Evolutionary conservation across 2,329 filamentous ascomycete species (phyloP).

Genomic region (Aspergillus japonicus): DNA sequence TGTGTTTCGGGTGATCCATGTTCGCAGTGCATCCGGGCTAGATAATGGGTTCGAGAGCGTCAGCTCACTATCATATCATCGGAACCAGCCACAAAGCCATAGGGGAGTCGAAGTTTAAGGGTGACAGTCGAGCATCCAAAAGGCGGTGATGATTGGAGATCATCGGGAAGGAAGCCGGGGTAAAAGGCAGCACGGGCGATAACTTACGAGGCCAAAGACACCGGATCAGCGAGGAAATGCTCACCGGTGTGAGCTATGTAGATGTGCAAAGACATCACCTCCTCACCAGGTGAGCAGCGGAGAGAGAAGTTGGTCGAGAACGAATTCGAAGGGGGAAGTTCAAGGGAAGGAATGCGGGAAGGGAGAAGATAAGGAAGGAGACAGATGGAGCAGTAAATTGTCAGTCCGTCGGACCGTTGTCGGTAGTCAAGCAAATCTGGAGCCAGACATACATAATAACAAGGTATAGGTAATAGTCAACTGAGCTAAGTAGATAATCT

Average conservation of each 20-base stretch:
- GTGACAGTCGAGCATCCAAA: constrained; percentile 10
- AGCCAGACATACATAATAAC: background rate
- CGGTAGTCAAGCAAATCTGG: background rate
- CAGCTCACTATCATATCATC: background rate
- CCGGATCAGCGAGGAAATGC: constrained; percentile 74
- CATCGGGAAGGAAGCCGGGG: background rate
- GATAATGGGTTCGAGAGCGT: constrained; percentile 16
- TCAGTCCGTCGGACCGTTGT: background rate
- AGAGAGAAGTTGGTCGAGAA: constrained; percentile 15
- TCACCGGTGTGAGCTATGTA: constrained; percentile 92
- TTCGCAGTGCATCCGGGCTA: constrained; percentile 80
- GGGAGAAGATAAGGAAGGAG: constrained; percentile 18
- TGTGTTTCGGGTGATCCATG: constrained; percentile 73
- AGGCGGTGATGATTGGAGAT: background rate
- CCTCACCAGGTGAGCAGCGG: constrained; percentile 31
- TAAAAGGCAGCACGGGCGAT: background rate
- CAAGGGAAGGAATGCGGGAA: constrained; percentile 22
- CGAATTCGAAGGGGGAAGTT: background rate
- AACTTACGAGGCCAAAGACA: constrained; percentile 70
- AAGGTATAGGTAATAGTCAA: background rate
- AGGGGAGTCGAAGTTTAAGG: background rate
- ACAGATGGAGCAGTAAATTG: background rate
- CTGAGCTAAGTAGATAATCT: constrained; percentile 11
- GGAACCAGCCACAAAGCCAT: background rate
- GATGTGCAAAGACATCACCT: constrained; percentile 81